Evolutionary conservation across 306 rosid species (phyloP).

Genomic region (Vachellia collinsii): DNA sequence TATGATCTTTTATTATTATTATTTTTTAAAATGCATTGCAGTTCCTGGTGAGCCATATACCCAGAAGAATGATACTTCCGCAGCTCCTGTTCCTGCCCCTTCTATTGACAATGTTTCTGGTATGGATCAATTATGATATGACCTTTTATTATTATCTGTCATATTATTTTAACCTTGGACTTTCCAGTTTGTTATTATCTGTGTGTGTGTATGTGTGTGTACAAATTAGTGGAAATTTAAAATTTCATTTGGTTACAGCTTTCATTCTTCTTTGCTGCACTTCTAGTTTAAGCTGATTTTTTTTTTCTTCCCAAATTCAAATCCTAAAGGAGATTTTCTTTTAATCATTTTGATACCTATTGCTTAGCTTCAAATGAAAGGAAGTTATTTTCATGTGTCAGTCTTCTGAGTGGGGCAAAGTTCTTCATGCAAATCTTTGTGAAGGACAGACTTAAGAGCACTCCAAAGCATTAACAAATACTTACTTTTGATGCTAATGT

Average conservation of each 20-base stretch:
- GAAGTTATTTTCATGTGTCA: not conserved
- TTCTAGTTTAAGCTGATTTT: conserved; percentile 13
- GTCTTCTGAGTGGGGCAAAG: conserved; percentile 7
- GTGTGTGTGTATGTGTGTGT: not conserved
- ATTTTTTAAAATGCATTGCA: conserved; percentile 42
- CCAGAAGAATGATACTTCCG: conserved; percentile 55
- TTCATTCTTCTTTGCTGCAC: conserved; percentile 4
- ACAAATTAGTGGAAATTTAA: not conserved
- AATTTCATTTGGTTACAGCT: conserved; percentile 11
- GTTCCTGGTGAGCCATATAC: conserved; percentile 96
- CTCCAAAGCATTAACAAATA: not conserved
- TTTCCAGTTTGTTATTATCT: not conserved
- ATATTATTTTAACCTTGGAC: not conserved
- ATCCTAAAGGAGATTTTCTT: not conserved
- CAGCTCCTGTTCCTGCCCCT: conserved; percentile 64
- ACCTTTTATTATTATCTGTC: not conserved
- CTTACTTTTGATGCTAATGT: not conserved
- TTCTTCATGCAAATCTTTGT: not conserved
- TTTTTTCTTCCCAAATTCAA: conserved; percentile 9
- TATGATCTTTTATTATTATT: not conserved
- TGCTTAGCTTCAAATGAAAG: not conserved
- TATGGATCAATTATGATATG: conserved; percentile 34
- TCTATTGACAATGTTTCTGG: conserved; percentile 56
- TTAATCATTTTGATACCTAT: not conserved
- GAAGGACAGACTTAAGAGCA: not conserved